Evolutionary conservation across 768 basidiomycete species (phyloP), one percentile per base, ranked within the genome.

Genomic region (Rhizopogon sp.): DNA sequence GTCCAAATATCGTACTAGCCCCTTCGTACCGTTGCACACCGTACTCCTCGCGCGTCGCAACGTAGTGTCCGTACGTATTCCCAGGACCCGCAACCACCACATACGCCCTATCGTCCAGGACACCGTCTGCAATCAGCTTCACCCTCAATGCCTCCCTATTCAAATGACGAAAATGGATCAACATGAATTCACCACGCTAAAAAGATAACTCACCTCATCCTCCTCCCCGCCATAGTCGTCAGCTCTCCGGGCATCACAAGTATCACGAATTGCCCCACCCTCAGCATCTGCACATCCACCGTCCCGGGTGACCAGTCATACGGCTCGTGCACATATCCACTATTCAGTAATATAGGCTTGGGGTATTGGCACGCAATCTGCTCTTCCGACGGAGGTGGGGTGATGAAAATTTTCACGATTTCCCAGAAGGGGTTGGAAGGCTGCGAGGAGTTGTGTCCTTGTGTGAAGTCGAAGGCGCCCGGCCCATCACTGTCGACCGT

Each of bases 51-150:
- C 72, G 76, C 29, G 87, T 90, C 2, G 87, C 73, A 50, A 89
- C 75, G 64, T 90, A 88, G 69, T 90, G 88, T 0, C 74, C 80
- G 63, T 91, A 91, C 5, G 87, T 85, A 59, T 90, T 91, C 5
- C 87, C 88, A n/a, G 90, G 90, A 13, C 88, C 90, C 13, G 86
- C 84, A 53, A 90, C 71, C 51, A 90, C 87, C 56, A 91, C 86
- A 59, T 88, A 86, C 3, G 86, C 87, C 59, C 86, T 78, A 45
- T 80, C 67, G 40, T 82, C 85, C 56, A 90, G 67, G 55, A 89
- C 73, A 3, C 81, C 82, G 47, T 79, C 72, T 0, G 84, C 77
- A 56, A 90, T 84, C 47, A 91, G 75, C 63, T 76, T 70, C 22
- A 80, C 74, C 47, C 88, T 84, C 49, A 91, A 58, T 1, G 87